Conservation (phyloP, 805 yeast genomes). For the Kazachstania taianensis region DNA sequence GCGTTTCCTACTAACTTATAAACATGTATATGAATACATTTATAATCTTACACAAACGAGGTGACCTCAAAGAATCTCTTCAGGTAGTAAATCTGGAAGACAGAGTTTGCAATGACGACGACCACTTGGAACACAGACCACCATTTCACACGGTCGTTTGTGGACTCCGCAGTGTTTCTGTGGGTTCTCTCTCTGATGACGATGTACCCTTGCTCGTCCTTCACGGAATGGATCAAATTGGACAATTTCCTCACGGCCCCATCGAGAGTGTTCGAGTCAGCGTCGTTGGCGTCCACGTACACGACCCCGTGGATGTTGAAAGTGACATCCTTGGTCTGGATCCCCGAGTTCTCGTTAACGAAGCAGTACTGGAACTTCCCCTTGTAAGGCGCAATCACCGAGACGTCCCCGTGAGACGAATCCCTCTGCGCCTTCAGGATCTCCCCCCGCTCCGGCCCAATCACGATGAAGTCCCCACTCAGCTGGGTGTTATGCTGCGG, state of each 20-base stretch:
- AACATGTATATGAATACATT: not conserved
- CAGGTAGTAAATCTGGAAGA: constrained; percentile 89
- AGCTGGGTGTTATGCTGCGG: constrained; percentile 58
- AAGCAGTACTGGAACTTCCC: constrained; percentile 88
- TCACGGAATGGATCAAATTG: constrained; percentile 73
- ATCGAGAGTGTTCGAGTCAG: constrained; percentile 70
- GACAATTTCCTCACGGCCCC: constrained; percentile 68
- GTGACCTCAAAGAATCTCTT: constrained; percentile 94
- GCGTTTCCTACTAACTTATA: not conserved
- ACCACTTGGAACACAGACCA: constrained; percentile 90
- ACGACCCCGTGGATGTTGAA: constrained; percentile 92
- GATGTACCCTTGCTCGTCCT: constrained; percentile 84
- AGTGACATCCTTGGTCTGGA: constrained; percentile 79
- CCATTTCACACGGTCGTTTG: constrained; percentile 94
- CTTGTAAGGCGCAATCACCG: constrained; percentile 48
- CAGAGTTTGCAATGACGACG: constrained; percentile 75
- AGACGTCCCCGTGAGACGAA: constrained; percentile 73
- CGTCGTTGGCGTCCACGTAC: constrained; percentile 70
- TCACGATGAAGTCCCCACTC: constrained; percentile 55
- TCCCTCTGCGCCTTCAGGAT: constrained; percentile 41
- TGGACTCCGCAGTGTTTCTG: constrained; percentile 96
- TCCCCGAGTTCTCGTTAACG: constrained; percentile 68
- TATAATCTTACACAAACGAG: constrained; percentile 51
- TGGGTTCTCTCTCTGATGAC: constrained; percentile 95
- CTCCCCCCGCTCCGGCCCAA: constrained; percentile 33